Base-by-base conservation (phyloP, 495 filamentous ascomycete species). In the Haplographium delicatum region DNA sequence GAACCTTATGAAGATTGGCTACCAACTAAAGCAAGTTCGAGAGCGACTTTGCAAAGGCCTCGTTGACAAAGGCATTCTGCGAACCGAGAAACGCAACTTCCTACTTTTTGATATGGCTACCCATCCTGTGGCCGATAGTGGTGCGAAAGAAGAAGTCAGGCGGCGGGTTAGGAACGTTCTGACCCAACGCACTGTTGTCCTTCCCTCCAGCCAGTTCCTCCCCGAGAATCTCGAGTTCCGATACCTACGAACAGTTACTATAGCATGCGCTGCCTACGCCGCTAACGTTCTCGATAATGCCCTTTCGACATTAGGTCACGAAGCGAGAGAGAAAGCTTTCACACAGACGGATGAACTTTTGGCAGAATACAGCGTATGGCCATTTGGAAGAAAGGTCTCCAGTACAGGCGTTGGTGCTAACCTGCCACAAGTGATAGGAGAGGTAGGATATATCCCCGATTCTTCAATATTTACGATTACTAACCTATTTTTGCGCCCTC, bases 1-100 rank as follows among this genome's bases (percentile, higher is more conserved):
- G 93, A 98, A 98, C 60, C 73, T 98, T 46, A 96, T 98, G 93
- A 98, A 98, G 72, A 98, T 98, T 60, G 93, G 93, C 63, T 98
- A 98, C 71, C 93, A 97, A 75, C 78, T 98, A 53, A 98, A 98
- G 69, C 93, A 98, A 75, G 93, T 98, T 44, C 91, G 93, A 61
- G 93, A 98, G 74, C 88, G 93, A 43, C 79, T 97, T 41, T 88
- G 88, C 56, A 98, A 98, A 68, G 93, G 93, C n/a, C 81, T 98
- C 22, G 93, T 98, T 25, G 93, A 98, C 70, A 98, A 98, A 71
- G 93, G 93, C 46, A 96, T 98, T 66, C 81, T 98, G 40, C 88
- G 93, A 60, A 98, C 93, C 50, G 93, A 98, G 69, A 98, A 98
- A 73, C 88, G 89, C 65, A 98, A 98, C 72, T 98, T 98, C 71